phyloP scores from a whole-genome alignment of 306 rosid species.

The Dicorynia guianensis region DNA sequence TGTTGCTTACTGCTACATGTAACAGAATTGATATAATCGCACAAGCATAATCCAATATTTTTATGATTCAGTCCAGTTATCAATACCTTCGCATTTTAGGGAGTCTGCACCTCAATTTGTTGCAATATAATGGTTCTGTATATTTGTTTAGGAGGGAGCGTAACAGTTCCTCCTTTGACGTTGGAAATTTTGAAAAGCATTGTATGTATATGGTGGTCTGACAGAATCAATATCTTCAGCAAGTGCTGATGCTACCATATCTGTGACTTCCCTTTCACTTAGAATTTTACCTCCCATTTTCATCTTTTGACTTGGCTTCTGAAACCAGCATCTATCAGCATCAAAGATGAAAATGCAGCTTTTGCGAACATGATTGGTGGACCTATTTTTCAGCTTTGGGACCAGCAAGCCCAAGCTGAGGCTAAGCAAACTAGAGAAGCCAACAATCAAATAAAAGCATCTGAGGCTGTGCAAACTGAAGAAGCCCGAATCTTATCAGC shows the following conservation, averaged over 20 bases:
- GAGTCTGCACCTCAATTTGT: too few relatives aligned
- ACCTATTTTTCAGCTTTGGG: constrained; percentile 55
- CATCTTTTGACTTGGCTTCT: neutral
- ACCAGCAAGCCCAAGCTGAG: too few relatives aligned
- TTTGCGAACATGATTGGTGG: constrained; percentile 71
- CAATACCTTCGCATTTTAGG: too few relatives aligned
- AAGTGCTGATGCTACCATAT: constrained; percentile 1
- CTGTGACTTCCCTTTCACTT: neutral
- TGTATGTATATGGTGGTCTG: constrained; percentile 65
- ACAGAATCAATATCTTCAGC: constrained; percentile 49
- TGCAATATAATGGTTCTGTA: too few relatives aligned
- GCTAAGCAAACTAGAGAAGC: constrained; percentile 36
- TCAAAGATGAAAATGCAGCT: too few relatives aligned
- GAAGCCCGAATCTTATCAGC: too few relatives aligned
- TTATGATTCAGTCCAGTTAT: too few relatives aligned
- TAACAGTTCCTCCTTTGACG: too few relatives aligned
- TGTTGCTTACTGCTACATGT: too few relatives aligned
- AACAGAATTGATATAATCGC: too few relatives aligned
- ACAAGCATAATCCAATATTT: too few relatives aligned
- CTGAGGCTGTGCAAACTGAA: constrained; percentile 56
- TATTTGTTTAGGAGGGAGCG: too few relatives aligned
- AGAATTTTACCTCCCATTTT: neutral
- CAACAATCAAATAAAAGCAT: constrained; percentile 16
- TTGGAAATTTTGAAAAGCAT: constrained; percentile 56
- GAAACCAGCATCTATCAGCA: neutral